A percentile compares a stretch with the other conserved stretches of the same genome.
Conservation (phyloP, 768 basidiomycete genomes). For the Rhizopogon salebrosus region DNA sequence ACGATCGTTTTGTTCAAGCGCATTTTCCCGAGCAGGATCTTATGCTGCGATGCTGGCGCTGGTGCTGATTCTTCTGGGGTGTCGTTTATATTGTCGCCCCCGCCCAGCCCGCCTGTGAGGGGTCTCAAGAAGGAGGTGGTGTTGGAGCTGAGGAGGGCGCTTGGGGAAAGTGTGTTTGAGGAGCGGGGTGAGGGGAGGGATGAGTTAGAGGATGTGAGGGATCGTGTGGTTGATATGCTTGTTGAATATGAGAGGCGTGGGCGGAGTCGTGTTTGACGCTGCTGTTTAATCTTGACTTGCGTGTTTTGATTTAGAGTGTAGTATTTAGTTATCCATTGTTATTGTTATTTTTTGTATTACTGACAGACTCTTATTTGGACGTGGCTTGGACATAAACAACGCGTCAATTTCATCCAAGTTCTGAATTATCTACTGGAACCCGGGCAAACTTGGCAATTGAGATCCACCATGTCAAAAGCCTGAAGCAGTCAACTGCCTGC, state of each 20-base stretch:
- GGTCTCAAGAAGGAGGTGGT: constrained; percentile 29
- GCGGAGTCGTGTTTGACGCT: constrained; percentile 29
- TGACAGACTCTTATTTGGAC: too few species aligned
- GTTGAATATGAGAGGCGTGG: constrained; percentile 30
- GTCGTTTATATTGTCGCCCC: constrained; percentile 47
- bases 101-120: constrained; percentile 46
- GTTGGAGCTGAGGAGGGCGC: constrained; percentile 44
- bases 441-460: too few species aligned
- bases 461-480: too few species aligned
- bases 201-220: constrained; percentile 68
- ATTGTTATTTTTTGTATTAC: too few species aligned
- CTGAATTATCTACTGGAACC: too few species aligned
- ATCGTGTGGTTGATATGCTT: constrained; percentile 71
- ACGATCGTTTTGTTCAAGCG: constrained; percentile 58
- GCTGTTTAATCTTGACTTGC: too few species aligned
- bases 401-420: too few species aligned
- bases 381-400: too few species aligned
- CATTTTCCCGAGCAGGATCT: constrained; percentile 41
- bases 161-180: constrained; percentile 52
- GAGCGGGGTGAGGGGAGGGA: constrained; percentile 26
- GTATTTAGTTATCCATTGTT: too few species aligned
- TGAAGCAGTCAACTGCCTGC: too few species aligned
- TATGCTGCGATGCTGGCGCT: constrained; percentile 12
- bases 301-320: too few species aligned
- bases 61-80: constrained; percentile 16